Base-by-base conservation (phyloP, 495 filamentous ascomycete genomes). In the Penicillium fimorum region DNA sequence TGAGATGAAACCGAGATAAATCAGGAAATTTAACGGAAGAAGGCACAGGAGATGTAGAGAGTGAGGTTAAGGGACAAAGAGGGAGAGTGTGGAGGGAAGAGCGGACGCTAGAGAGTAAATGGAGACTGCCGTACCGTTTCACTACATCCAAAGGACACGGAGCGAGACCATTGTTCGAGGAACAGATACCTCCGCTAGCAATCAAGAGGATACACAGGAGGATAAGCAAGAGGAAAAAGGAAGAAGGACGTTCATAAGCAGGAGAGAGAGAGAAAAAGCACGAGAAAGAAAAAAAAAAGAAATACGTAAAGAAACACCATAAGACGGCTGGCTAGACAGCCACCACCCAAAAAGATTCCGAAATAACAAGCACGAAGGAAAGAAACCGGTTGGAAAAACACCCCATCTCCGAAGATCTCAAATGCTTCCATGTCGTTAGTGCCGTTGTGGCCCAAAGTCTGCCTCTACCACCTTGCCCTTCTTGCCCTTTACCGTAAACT, bases 401-500 rank as follows among this genome's bases (percentile, higher is more conserved):
- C 50, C 72, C 71, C 66, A 62, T 72, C 69, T 70, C 70, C 53
- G 65, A 69, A 68, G 60, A 70, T 69, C 66, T 65, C 62, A 75
- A 67, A 73, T 71, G 68, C 72, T 67, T 67, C 71, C 74, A 57
- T 58, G 63, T 50, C 61, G 48, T 81, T 70, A 82, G 65, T 75
- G 78, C 62, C 76, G 74, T 71, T 82, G 79, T 58, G 78, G 79
- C 54, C 84, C 82, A 73, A 85, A 85, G 67, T 84, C 81, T 54
- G 81, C 78, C 55, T 87, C 86, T 59, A 83, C 76, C 63, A 78
- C 76, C 76, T 92, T 92, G 69, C 85, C 88, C 68, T 94, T 89
- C 77, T 95, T 97, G 24, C 82, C 81, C 75, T 96, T 97, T 73
- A 97, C 86, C 54, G 86, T 81, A 73, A 97, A 96, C 74, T 97